Conservation (phyloP, 169 alveolate genomes). For the Eimeria necatrix region DNA sequence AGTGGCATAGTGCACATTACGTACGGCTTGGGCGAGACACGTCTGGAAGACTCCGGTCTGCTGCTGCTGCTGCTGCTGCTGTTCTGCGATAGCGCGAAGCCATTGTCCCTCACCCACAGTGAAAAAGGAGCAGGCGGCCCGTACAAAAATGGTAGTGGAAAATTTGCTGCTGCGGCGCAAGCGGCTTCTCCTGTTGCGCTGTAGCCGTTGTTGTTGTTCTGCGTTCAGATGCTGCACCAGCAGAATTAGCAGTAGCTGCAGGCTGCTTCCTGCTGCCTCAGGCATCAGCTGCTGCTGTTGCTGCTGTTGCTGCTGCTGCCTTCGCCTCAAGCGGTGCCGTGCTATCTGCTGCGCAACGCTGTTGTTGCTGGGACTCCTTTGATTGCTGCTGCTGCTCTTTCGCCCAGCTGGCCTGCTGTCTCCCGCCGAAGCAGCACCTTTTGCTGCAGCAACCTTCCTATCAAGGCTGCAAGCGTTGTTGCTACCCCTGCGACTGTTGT, state of each 20-base stretch:
- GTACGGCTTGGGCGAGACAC: conserved; percentile 42
- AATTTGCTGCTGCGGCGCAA: background rate
- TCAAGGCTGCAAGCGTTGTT: conserved; percentile 26
- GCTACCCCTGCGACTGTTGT: background rate
- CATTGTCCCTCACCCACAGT: background rate
- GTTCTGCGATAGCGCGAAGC: background rate
- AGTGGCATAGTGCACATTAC: background rate
- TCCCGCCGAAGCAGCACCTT: conserved; percentile 6
- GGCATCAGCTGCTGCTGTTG: background rate
- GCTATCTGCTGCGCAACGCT: conserved; percentile 24
- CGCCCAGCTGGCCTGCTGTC: background rate
- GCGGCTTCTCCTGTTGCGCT: background rate
- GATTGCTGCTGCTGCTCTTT: background rate
- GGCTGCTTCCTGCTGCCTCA: conserved; percentile 31
- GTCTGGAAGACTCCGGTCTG: background rate
- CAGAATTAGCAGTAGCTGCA: conserved; percentile 7
- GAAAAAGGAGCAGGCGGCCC: background rate
- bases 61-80: conserved; percentile 32
- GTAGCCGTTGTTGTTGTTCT: background rate
- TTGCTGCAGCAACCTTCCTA: background rate
- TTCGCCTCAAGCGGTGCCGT: background rate
- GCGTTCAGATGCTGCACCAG: background rate
- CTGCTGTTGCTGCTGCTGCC: conserved; percentile 23
- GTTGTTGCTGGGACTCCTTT: background rate
- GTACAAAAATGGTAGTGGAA: background rate